phyloP scores from a whole-genome alignment of 306 rosid genomes.

The Cucurbita pepo region DNA sequence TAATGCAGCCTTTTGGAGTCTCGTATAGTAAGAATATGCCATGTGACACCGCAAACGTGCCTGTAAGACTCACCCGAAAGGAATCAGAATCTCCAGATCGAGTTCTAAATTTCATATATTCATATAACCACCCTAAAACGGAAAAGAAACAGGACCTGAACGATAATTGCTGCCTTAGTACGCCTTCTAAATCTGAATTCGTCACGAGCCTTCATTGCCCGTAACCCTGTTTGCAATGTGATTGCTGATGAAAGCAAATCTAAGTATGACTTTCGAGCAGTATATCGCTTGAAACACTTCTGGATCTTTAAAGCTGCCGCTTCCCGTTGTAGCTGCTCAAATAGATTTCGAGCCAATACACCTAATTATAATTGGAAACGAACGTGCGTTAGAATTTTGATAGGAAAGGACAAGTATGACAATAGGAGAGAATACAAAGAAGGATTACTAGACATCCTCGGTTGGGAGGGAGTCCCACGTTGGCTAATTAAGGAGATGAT shows the following conservation, averaged over 20 bases:
- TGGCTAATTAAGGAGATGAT: no score
- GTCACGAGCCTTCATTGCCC: slow-evolving; percentile 97
- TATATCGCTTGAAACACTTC: slow-evolving; percentile 54
- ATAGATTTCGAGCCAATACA: slow-evolving; percentile 60
- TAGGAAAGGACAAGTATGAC: not conserved
- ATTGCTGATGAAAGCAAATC: slow-evolving; percentile 42
- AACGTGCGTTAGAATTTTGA: not conserved
- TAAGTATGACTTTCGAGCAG: slow-evolving; percentile 48
- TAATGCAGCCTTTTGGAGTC: slow-evolving; percentile 71
- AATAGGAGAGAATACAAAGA: no score
- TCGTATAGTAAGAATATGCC: slow-evolving; percentile 62
- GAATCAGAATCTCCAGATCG: not conserved
- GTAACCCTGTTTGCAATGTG: slow-evolving; percentile 76
- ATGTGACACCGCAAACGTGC: slow-evolving; percentile 58
- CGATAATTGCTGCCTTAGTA: slow-evolving; percentile 70
- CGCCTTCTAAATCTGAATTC: slow-evolving; percentile 94
- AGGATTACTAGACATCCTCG: no score
- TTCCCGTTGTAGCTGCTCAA: slow-evolving; percentile 60
- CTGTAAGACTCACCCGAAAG: slow-evolving; percentile 19
- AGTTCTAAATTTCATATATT: not conserved
- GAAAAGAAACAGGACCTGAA: slow-evolving; percentile 45
- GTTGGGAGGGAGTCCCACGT: no score
- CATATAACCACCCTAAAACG: not conserved
- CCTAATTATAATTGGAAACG: slow-evolving; percentile 39
- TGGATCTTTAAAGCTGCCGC: slow-evolving; percentile 91